Evolutionary conservation across 257 asterid genomes (phyloP), one percentile per base, ranked within the genome.

Genomic region (Avicennia marina): DNA sequence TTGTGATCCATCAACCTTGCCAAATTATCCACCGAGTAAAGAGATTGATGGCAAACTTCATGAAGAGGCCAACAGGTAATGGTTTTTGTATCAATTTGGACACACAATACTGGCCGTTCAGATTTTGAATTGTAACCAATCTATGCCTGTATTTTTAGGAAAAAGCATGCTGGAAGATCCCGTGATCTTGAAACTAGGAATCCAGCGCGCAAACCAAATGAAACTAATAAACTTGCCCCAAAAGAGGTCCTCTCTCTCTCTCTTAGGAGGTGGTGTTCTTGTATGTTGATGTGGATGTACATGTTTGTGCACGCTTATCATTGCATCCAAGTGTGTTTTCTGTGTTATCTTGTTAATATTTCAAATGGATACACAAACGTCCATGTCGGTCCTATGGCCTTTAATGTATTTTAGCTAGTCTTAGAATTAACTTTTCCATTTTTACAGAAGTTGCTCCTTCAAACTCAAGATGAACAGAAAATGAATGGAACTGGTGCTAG

Each of bases 21-120:
- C 99, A 2, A 82, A 82, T 68, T 93, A 93, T 62, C 86, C 96
- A 21, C 99, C 99, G 11, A 84, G 97, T 73, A 93, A 93, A 74
- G 99, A 93, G 81, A 93, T 93, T 16, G 96, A 93, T 72, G 85
- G 81, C 25, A 91, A 91, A 58, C 82, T 77, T 25, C 86, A 74
- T 0, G 96, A 93, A 70, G 97, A 86, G 12, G 74, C 82, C 46
- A 78, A 76, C 76, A 76, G 95, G 99, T 88, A 68, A 40, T 56
- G 12, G 2, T 61, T 59, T 58, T 34, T 16, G 2, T 43, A 13
- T 65, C 45, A 26, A n/a, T 38, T 58, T 40, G 21, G 33, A n/a
- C 26, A 42, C 20, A 33, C 15, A 1, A 53, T 11, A 29, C 56
- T 48, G 45, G 47, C 62, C 24, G n/a, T 8, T 44, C 26, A n/a